Conservation (phyloP, 192 early-diverging fungal genomes). For the Cladochytrium replicatum region DNA sequence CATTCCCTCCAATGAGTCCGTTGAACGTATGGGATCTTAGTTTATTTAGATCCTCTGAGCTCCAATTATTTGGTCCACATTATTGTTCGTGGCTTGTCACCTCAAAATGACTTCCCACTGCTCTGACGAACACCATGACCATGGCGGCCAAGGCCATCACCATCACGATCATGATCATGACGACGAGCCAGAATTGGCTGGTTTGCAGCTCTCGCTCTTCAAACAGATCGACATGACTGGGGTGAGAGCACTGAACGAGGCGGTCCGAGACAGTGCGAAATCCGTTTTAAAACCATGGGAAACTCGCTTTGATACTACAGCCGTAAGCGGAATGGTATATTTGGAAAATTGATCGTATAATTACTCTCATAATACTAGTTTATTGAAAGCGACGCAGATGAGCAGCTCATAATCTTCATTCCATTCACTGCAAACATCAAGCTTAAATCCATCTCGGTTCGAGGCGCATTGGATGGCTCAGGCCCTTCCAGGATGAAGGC, state of each 20-base stretch:
- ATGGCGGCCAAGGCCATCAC: constrained; percentile 38
- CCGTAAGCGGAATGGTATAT: not conserved
- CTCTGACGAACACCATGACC: constrained; percentile 42
- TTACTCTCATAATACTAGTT: constrained; percentile 24
- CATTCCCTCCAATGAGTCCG: too few relatives aligned
- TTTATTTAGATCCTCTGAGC: too few relatives aligned
- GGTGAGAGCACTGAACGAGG: constrained; percentile 74
- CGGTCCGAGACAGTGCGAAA: constrained; percentile 48
- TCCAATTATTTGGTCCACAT: too few relatives aligned
- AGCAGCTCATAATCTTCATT: constrained; percentile 79
- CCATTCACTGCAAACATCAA: constrained; percentile 89
- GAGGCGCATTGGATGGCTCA: constrained; percentile 46
- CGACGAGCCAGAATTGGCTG: constrained; percentile 45
- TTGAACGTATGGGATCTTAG: too few relatives aligned
- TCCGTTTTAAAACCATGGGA: constrained; percentile 81
- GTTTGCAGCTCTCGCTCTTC: constrained; percentile 45
- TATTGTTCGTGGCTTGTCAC: too few relatives aligned
- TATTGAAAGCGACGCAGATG: constrained; percentile 78
- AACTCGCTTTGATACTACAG: constrained; percentile 50
- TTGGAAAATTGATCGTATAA: not conserved
- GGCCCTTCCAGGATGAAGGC: constrained; percentile 67
- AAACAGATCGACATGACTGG: constrained; percentile 69
- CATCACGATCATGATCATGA: constrained; percentile 60
- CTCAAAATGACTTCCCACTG: too few relatives aligned
- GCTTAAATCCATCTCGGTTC: constrained; percentile 77